These are phyloP conservation scores for Exophiala sideris DNA, from an alignment of 2,329 filamentous ascomycete genomes.

Conservation along the genomic window DNA sequence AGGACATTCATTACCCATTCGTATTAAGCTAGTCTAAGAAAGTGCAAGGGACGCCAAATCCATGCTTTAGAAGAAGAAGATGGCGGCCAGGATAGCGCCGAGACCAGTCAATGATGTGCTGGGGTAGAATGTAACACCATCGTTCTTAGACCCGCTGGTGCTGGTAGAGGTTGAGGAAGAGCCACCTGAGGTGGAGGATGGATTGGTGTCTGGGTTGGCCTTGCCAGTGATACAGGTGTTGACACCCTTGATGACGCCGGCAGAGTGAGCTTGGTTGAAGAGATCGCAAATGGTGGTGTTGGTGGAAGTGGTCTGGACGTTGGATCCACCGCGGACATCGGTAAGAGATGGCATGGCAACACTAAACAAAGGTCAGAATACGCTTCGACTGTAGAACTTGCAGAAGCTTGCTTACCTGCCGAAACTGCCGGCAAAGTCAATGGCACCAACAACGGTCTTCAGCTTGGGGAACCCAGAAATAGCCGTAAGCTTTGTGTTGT, in stretches of 20 bases:
- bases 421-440: conserved; percentile 84
- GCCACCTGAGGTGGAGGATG: conserved; percentile 15
- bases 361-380: conserved; percentile 44
- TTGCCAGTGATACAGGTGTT: conserved; percentile 43
- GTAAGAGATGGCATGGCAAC: conserved; percentile 65
- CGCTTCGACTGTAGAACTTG: conserved; percentile 30
- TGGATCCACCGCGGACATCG: conserved; percentile 69
- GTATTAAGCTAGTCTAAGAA: conserved; percentile 28
- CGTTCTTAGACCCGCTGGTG: conserved; percentile 10
- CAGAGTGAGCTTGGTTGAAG: conserved; percentile 48
- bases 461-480: conserved; percentile 69
- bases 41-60: conserved; percentile 19
- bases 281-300: conserved; percentile 58
- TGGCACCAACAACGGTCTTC: conserved; percentile 68
- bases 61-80: conserved; percentile 28
- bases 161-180: conserved; percentile 17
- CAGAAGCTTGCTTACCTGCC: conserved; percentile 13
- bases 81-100: conserved; percentile 24
- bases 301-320: conserved; percentile 58
- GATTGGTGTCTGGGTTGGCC: conserved; percentile 33
- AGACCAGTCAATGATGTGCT: conserved; percentile 24
- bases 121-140: conserved; percentile 16
- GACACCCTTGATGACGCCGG: conserved; percentile 46
- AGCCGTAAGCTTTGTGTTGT: conserved; percentile 72
- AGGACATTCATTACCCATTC: conserved; percentile 19